These are phyloP conservation scores for Citrullus colocynthis DNA, from an alignment of 306 rosid species.

Conservation along the genomic window DNA sequence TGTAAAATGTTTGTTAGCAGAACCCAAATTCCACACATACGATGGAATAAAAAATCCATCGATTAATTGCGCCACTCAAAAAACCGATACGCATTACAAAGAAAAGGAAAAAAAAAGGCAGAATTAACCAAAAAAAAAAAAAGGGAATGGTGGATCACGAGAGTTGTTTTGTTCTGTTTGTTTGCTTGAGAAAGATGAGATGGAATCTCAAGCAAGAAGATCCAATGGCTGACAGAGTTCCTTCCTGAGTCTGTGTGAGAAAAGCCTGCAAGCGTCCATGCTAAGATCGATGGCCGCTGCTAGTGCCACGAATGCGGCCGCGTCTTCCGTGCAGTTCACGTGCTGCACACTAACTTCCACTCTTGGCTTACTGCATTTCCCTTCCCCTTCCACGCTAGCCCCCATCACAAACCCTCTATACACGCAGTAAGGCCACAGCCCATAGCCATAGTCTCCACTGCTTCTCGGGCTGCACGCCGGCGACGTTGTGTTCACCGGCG, in stretches of 20 bases:
- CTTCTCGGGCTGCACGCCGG: conserved; percentile 63
- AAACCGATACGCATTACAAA: not conserved
- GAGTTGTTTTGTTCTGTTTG: not conserved
- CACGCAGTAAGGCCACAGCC: conserved; percentile 65
- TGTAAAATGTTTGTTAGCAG: conserved; percentile 6
- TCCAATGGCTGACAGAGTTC: conserved; percentile 15
- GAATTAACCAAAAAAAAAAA: not conserved
- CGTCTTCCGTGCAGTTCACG: conserved; percentile 16
- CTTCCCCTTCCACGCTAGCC: conserved; percentile 13
- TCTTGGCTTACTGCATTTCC: conserved; percentile 11
- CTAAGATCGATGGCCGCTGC: conserved; percentile 18
- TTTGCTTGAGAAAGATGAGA: not conserved
- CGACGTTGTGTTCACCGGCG: conserved; percentile 34
- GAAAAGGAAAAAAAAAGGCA: not conserved
- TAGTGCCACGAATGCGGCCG: conserved; percentile 14
- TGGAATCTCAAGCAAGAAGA: not conserved
- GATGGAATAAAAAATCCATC: conserved; percentile 5
- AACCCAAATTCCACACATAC: not conserved
- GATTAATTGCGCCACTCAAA: conserved; percentile 6
- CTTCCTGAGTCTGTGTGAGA: conserved; percentile 11
- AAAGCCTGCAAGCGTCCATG: conserved; percentile 17
- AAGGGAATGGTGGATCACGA: not conserved
- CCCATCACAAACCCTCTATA: conserved; percentile 32
- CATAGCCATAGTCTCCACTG: conserved; percentile 68
- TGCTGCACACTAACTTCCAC: conserved; percentile 15